Base-by-base conservation (phyloP, 805 yeast species). In the Teunomyces atbi region DNA sequence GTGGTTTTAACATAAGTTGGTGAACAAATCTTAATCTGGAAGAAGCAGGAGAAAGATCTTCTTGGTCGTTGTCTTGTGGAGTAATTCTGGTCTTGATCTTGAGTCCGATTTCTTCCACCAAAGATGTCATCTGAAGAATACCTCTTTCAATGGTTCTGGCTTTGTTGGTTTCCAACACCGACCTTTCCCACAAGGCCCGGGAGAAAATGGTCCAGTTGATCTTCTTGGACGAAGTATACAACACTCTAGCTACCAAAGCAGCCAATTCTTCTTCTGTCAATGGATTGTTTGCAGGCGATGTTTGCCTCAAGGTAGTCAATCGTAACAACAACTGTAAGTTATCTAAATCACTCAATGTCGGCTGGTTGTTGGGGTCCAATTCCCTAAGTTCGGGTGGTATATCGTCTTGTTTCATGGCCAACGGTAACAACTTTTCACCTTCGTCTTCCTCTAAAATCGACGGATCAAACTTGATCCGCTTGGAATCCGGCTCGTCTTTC, bases 91-190 rank as follows among this genome's bases (percentile, higher is more conserved):
- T 69, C 45, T 75, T 72, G 43, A 85, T 80, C 46, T 82, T 78
- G 46, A 83, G 76, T 2, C 92, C 96, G 20, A 89, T 71, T 62
- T 91, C 97, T 59, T 90, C 96, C 21, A 91, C 94, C 36, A 94
- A 71, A 3, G 96, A 84, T 45, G 91, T 92, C 84, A 94, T 83
- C 66, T 94, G 99, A 43, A 94, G 72, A 4, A 91, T 83, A 42
- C 98, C 98, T 62, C 99, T 78, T 67, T 94, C 98, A 19, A 92
- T 84, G 1, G 97, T 92, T 60, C 86, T 83, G 1, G 96, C 82
- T 53, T 82, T 83, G 42, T 77, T 75, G 0, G 96, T 79, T 62
- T 94, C 99, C 30, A 91, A 70, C 16, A 87, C 57, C 6, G 97
- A 89, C 62, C 98, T 79, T 58, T 85, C 87, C 97, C 97, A 94